Conservation (phyloP, 176 grass and related monocot genomes). For the Musa itinerans region DNA sequence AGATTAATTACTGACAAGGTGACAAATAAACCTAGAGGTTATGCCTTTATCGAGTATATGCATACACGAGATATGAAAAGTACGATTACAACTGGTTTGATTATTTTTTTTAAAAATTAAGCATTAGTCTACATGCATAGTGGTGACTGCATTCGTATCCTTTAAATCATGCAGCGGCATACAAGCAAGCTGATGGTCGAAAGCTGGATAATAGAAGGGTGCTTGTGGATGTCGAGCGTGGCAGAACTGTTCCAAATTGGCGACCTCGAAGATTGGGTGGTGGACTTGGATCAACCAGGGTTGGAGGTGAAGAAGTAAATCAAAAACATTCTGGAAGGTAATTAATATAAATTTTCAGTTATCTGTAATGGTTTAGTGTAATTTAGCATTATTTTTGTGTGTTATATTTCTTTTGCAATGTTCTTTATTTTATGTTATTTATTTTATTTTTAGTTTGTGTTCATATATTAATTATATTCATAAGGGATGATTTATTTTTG, state of each 20-base stretch:
- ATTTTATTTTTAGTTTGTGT: too few species aligned
- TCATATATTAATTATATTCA: too few species aligned
- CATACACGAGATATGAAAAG: slow-evolving; percentile 97
- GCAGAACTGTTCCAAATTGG: slow-evolving; percentile 98
- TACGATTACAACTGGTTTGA: slow-evolving; percentile 13
- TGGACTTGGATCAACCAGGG: slow-evolving; percentile 91
- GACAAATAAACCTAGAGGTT: slow-evolving; percentile 85
- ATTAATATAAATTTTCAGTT: too few species aligned
- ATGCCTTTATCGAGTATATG: slow-evolving; percentile 81
- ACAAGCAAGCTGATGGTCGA: slow-evolving; percentile 89
- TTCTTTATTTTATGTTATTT: too few species aligned
- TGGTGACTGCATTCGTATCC: neutral
- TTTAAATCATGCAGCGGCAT: slow-evolving; percentile 44
- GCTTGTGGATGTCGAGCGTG: slow-evolving; percentile 91
- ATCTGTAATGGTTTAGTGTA: too few species aligned
- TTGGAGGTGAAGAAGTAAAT: slow-evolving; percentile 42
- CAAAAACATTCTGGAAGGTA: slow-evolving; percentile 28
- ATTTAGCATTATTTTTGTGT: too few species aligned
- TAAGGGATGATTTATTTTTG: too few species aligned
- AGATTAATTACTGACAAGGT: slow-evolving; percentile 57
- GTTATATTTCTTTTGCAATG: too few species aligned
- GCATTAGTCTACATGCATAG: neutral
- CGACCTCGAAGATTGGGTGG: slow-evolving; percentile 90
- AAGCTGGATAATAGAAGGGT: slow-evolving; percentile 72
- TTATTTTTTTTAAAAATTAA: neutral